Conservation (phyloP, 805 yeast species). For the Candida nitratophila region DNA sequence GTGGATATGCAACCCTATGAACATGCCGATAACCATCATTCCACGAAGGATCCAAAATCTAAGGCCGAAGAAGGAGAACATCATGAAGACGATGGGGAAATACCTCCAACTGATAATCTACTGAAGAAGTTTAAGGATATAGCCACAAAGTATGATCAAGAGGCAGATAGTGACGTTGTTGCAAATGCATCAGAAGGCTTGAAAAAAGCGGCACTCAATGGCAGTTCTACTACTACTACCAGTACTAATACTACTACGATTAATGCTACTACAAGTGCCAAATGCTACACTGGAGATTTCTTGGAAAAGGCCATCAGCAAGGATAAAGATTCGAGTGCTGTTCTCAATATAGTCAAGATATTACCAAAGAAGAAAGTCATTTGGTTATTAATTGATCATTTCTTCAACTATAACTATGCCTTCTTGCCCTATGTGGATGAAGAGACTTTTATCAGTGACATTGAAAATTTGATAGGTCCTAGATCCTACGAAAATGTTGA, state of each 20-base stretch:
- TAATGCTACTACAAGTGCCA: too few species aligned
- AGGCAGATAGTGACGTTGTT: neutral
- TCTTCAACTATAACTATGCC: conserved; percentile 38
- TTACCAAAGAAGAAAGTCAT: conserved; percentile 37
- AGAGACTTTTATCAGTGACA: conserved; percentile 23
- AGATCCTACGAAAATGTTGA: conserved; percentile 26
- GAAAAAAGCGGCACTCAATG: neutral
- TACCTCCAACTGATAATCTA: neutral
- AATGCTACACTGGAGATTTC: neutral
- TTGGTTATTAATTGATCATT: conserved; percentile 39
- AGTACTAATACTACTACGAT: too few species aligned
- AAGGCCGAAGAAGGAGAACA: neutral
- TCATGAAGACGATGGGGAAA: conserved; percentile 8
- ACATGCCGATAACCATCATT: conserved; percentile 8
- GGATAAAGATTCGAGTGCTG: conserved; percentile 2
- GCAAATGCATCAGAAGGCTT: neutral
- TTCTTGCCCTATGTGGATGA: conserved; percentile 41
- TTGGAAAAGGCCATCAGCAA: conserved; percentile 6
- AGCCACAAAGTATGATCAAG: neutral
- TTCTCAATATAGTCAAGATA: conserved; percentile 10
- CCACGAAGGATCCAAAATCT: conserved; percentile 10
- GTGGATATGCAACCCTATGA: conserved; percentile 29
- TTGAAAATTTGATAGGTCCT: conserved; percentile 31
- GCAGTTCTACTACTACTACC: too few species aligned
- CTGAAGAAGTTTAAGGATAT: neutral